Evolutionary conservation across 1,284 basidiomycete species (phyloP).

Genomic region (Cryptococcus sp.): DNA sequence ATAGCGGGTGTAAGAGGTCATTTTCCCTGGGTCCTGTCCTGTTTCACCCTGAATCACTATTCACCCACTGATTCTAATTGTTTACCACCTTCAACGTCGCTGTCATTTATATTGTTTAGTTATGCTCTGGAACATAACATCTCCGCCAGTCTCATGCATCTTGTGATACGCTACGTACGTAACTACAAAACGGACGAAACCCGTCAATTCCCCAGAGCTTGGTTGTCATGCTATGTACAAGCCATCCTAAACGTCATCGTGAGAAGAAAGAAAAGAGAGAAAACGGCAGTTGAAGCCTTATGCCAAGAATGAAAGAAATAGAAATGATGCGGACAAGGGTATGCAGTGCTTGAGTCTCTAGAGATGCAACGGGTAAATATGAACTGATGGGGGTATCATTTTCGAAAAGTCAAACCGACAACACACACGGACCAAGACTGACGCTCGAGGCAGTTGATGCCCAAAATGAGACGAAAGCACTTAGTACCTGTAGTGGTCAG

Average conservation of each 20-base stretch:
- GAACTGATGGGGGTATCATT: conserved; percentile 22
- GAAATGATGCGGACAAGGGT: conserved; percentile 10
- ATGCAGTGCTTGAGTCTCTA: conserved; percentile 24
- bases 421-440: conserved; percentile 6
- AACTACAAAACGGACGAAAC: not conserved
- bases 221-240: conserved; percentile 1
- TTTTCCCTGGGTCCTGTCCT: no score
- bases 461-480: conserved; percentile 18
- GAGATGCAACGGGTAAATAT: conserved; percentile 9
- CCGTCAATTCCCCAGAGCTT: conserved; percentile 1
- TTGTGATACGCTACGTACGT: not conserved
- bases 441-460: conserved; percentile 36
- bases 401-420: not conserved
- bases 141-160: conserved; percentile 32
- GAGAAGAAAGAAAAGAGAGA: conserved; percentile 5
- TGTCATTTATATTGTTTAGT: no score
- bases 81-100: no score
- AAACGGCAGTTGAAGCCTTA: conserved; percentile 34
- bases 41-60: no score
- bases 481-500: conserved; percentile 64
- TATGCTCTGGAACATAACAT: no score
- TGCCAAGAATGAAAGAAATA: conserved; percentile 11
- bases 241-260: not conserved
- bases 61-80: not conserved
- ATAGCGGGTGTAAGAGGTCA: no score